Base-by-base conservation (phyloP, 2,329 filamentous ascomycete species). In the Dactylellina sp. region DNA sequence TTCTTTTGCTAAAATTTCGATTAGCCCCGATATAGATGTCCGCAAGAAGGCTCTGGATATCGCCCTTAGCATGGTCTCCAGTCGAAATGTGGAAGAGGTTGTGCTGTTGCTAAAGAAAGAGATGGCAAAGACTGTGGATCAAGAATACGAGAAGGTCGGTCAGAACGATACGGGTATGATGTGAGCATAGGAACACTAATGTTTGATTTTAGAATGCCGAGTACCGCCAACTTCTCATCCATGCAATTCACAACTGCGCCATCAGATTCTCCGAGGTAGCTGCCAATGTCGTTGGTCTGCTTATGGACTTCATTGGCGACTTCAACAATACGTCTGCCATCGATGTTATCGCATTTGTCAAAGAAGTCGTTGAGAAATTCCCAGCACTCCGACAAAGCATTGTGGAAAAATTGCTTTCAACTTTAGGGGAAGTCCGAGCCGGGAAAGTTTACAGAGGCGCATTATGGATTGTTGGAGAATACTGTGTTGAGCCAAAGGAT, bases 211-310 rank as follows among this genome's bases (percentile, higher is more conserved):
- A 85, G 88, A 97, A 96, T 82, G 89, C 88, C 80, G 93, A 97
- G 82, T 97, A 97, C 82, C 91, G 95, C 78, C 93, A 96, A 79
- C 86, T 99, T 7, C 86, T 99, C 75, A 98, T 99, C 77, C 93
- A 97, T 82, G 92, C 93, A 39, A 99, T 99, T 80, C 95, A 99
- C 82, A 93, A 96, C 81, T 98, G 95, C 81, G 95, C 95, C 78
- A 98, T 99, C 85, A 97, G 96, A 81, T 98, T 98, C 84, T 98
- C 95, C 9, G 94, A 99, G 82, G 94, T 99, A 75, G 95, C 95
- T 24, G 91, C 94, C 49, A 98, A 92, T 80, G 95, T 99, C 14
- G 95, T 99, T 62, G 95, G 95, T 77, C 87, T 97, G 47, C 86
- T 99, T 61, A 99, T 99, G 95, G 95, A 99, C 82, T 98, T 98